These are phyloP conservation scores for Wickerhamiella azymoides DNA, from an alignment of 805 yeast species.

Conservation along the genomic window DNA sequence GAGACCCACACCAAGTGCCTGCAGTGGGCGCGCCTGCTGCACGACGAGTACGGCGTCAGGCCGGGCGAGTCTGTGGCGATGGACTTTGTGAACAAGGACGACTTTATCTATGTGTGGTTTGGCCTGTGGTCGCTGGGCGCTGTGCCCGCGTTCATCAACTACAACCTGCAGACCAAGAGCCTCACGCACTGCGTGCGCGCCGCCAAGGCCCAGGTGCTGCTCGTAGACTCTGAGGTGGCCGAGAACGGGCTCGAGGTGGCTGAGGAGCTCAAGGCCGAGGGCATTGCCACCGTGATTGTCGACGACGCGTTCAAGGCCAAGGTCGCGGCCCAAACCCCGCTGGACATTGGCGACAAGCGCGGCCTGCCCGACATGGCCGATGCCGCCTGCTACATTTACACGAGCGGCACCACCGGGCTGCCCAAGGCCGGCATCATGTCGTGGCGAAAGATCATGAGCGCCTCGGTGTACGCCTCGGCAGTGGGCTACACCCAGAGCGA, in stretches of 20 bases:
- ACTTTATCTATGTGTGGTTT: constrained; percentile 67
- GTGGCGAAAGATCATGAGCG: constrained; percentile 76
- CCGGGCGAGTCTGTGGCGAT: constrained; percentile 59
- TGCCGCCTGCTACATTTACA: constrained; percentile 63
- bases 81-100: constrained; percentile 69
- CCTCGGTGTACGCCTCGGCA: constrained; percentile 54
- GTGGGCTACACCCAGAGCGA: constrained; percentile 42
- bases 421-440: constrained; percentile 91
- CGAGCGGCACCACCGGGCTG: constrained; percentile 90
- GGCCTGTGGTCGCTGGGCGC: constrained; percentile 90
- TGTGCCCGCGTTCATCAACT: constrained; percentile 72
- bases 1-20: constrained; percentile 56
- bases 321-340: constrained; percentile 30
- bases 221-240: constrained; percentile 61
- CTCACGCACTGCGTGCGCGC: constrained; percentile 67
- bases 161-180: constrained; percentile 59
- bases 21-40: constrained; percentile 51
- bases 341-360: constrained; percentile 40
- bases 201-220: constrained; percentile 48
- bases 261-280: constrained; percentile 24
- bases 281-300: constrained; percentile 13
- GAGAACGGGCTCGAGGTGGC: constrained; percentile 39
- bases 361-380: constrained; percentile 42
- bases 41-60: constrained; percentile 46
- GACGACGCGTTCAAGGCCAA: constrained; percentile 33